Evolutionary conservation across 371 early-diverging fungal species (phyloP).

Genomic region (Mucor racemosus): DNA sequence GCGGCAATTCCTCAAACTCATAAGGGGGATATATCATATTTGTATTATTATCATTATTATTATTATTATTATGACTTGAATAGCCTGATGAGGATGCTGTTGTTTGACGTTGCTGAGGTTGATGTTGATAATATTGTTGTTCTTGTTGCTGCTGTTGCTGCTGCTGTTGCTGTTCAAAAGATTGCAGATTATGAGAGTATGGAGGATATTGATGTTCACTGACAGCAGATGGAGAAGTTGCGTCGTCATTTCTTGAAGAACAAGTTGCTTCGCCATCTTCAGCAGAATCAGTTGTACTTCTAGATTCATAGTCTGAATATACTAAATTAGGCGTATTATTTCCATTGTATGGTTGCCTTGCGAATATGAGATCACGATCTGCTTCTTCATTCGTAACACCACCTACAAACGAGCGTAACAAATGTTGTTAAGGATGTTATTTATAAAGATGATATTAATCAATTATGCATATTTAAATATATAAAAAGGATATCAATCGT

Average conservation of each 20-base stretch:
- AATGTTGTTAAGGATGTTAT: slow-evolving; percentile 22
- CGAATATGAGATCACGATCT: slow-evolving; percentile 29
- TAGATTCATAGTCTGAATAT: slow-evolving; percentile 38
- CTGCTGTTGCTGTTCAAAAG: not conserved
- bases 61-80: not conserved
- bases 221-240: slow-evolving; percentile 8
- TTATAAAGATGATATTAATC: not conserved
- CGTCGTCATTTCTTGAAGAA: slow-evolving; percentile 15
- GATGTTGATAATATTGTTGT: slow-evolving; percentile 13
- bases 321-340: slow-evolving; percentile 31
- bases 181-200: not conserved
- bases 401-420: slow-evolving; percentile 40
- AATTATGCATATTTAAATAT: not conserved
- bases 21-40: slow-evolving; percentile 17
- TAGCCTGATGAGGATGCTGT: not conserved
- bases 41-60: not conserved
- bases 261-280: slow-evolving; percentile 20
- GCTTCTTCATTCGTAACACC: slow-evolving; percentile 34
- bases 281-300: slow-evolving; percentile 32
- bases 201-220: not conserved
- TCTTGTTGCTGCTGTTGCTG: slow-evolving; percentile 6
- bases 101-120: not conserved
- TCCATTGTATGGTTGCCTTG: slow-evolving; percentile 35
- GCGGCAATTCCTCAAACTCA: slow-evolving; percentile 23
- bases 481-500: slow-evolving; percentile 41